These are phyloP conservation scores for Firmiana major DNA, from an alignment of 345 rosid species.

Conservation along the genomic window DNA sequence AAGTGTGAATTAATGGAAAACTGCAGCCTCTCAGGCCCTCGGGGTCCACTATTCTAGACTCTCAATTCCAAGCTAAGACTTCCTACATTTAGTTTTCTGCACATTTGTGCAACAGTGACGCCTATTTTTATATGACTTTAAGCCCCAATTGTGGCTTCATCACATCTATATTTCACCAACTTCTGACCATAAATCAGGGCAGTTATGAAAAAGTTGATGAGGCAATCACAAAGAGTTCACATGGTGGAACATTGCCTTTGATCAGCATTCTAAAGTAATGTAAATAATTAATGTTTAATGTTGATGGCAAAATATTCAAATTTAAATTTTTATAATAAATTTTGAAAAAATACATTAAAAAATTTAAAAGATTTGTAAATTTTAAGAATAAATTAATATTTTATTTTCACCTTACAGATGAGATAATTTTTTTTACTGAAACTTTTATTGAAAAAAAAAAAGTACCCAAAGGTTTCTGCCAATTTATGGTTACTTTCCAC, in stretches of 20 bases:
- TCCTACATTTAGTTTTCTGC: background rate
- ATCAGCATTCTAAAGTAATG: no score
- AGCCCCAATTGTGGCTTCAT: background rate
- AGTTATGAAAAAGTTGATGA: background rate
- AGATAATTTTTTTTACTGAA: no score
- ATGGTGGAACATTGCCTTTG: background rate
- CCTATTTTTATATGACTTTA: background rate
- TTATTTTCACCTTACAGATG: no score
- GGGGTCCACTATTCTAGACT: conserved; percentile 13
- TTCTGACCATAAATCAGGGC: background rate
- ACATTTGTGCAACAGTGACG: background rate
- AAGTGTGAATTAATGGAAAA: conserved; percentile 2
- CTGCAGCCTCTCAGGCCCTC: background rate
- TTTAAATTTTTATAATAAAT: no score
- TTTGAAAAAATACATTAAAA: no score
- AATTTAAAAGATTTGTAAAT: no score
- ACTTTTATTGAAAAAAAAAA: no score
- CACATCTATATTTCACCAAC: background rate
- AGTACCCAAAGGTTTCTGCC: background rate
- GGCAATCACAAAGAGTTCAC: background rate
- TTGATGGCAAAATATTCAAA: no score
- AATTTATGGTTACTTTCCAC: background rate
- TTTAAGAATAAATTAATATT: no score
- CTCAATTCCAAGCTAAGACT: conserved; percentile 16
- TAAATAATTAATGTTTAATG: no score